Evolutionary conservation across 495 filamentous ascomycete species (phyloP), one percentile per base, ranked within the genome.

Genomic region (Bryoglossum gracile): DNA sequence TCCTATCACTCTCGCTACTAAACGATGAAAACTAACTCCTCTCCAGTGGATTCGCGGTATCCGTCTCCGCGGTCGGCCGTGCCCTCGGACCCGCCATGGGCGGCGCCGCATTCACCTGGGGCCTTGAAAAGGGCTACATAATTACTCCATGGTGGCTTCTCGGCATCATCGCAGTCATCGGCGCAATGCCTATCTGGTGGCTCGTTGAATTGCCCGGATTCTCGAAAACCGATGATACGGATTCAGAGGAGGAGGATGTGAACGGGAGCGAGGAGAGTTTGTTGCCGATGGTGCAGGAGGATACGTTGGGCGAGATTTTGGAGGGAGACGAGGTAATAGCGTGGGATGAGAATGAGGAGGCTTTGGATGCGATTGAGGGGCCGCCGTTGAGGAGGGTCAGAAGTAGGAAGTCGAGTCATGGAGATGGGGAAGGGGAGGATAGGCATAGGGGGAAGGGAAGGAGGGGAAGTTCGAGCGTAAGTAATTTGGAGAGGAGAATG

Each of bases 1-100:
- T n/a, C n/a, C n/a, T n/a, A n/a, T n/a, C n/a, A n/a, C n/a, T n/a
- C n/a, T n/a, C n/a, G n/a, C n/a, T n/a, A n/a, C n/a, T n/a, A n/a
- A n/a, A n/a, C n/a, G n/a, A n/a, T n/a, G n/a, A n/a, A n/a, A n/a
- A n/a, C n/a, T n/a, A n/a, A n/a, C n/a, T n/a, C n/a, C n/a, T n/a
- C n/a, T n/a, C n/a, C n/a, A n/a, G n/a, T 60, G 91, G 91, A 0
- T 79, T 95, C 43, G 86, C 84, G 0, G 90, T 87, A 0, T 83
- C 82, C 40, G 73, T 89, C 24, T 82, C 80, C 52, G 87, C 86
- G 0, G 58, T 95, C 16, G 89, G 89, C 8, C 71, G 88, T 23
- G 89, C 86, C 1, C 58, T 72, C 10, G 91, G 91, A 0, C 91
- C 91, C 4, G 83, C 84, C 0, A 56, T 81, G 11, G 71, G 74